Base-by-base conservation (phyloP, 2,329 filamentous ascomycete genomes). In the Coniochaeta pulveracea region DNA sequence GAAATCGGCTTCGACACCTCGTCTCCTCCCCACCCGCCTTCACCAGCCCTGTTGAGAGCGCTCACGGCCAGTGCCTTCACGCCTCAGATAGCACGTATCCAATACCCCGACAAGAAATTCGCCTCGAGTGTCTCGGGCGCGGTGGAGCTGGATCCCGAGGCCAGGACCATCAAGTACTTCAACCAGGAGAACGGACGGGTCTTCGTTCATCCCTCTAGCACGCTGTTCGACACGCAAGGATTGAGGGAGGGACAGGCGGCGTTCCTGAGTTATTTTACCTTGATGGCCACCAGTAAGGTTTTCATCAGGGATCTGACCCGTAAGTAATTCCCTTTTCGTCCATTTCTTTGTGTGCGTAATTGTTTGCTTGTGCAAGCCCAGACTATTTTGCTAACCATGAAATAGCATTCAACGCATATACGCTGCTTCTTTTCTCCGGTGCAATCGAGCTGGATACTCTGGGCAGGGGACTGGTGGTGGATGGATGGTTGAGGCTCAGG, bases 61-160 rank as follows among this genome's bases (percentile, higher is more conserved):
- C 60, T 86, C 16, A 71, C 84, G 17, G 80, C 80, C 4, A 79
- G 78, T 4, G 76, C 81, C 3, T 85, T 85, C 53, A 72, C 76
- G 19, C 91, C 91, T 0, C 89, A 96, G 56, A 76, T 95, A 42
- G 86, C 86, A 10, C 76, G 88, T 34, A 94, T 98, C 50, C 80
- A 86, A 43, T 85, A 95, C 45, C 91, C 91, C 0, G 85, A 94
- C 58, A 93, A 93, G 63, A 96, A 95, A 56, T 98, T 93, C 55
- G 83, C 84, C 10, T 76, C 79, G 22, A 85, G 84, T 3, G 74
- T 93, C 41, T 84, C 85, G 1, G 91, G 91, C 6, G 85, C 91
- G 0, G 84, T 96, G 2, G 89, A 91, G 52, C 67, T 95, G 6
- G 91, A 98, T 50, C 89, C 89, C 0, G 89, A 96, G 56, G 89